phyloP scores from a whole-genome alignment of 164 flowering plant species.

The Paratinospora sagittata region DNA sequence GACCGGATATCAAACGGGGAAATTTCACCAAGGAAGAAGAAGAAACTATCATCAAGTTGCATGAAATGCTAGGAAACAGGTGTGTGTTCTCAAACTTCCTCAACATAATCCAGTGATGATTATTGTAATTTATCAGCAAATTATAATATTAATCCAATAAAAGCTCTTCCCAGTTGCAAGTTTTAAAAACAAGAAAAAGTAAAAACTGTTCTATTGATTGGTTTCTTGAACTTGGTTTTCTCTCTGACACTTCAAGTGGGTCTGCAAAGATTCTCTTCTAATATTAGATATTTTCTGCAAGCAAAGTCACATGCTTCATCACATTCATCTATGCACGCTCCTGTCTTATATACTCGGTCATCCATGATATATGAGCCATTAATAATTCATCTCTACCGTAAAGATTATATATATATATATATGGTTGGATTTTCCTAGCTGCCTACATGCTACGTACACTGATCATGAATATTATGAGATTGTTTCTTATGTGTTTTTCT shows the following conservation, averaged over 20 bases:
- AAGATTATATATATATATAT: too few relatives aligned
- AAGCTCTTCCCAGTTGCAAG: too few relatives aligned
- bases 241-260: not conserved
- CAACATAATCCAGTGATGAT: too few relatives aligned
- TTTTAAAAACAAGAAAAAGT: not conserved
- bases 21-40: slow-evolving; percentile 32
- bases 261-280: not conserved
- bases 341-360: not conserved
- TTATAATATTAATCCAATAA: too few relatives aligned
- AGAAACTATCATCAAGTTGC: slow-evolving; percentile 31
- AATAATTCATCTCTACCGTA: too few relatives aligned
- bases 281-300: not conserved
- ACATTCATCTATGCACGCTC: not conserved
- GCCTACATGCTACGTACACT: too few relatives aligned
- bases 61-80: slow-evolving; percentile 35
- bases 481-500: slow-evolving; percentile 12
- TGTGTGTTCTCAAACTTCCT: slow-evolving; percentile 5
- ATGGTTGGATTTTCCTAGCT: too few relatives aligned
- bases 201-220: not conserved
- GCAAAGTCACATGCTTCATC: not conserved
- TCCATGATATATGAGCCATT: too few relatives aligned
- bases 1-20: slow-evolving; percentile 36
- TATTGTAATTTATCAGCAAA: not conserved
- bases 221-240: not conserved
- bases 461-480: not conserved